These are phyloP conservation scores for Dictyostelium capitatum DNA, from an alignment of 78 protist genomes.

Conservation along the genomic window DNA sequence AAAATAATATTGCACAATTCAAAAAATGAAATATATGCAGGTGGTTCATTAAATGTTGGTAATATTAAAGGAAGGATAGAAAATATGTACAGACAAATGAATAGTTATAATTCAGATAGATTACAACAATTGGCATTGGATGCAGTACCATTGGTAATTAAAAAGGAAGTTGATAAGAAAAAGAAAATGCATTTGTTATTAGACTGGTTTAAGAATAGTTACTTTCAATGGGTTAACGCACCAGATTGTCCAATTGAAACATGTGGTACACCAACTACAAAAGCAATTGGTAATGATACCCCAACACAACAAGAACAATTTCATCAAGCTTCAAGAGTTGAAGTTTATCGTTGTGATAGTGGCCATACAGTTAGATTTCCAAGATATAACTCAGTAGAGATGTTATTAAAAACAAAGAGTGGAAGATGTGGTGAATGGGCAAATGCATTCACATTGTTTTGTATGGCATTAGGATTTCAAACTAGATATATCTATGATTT, in stretches of 20 bases:
- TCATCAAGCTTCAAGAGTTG: conserved; percentile 81
- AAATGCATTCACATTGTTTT: conserved; percentile 86
- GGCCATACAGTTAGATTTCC: conserved; percentile 83
- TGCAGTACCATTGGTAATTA: neutral
- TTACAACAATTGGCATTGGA: conserved; percentile 11
- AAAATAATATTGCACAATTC: neutral
- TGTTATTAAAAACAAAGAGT: conserved; percentile 82
- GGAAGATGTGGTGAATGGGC: conserved; percentile 98
- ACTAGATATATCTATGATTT: conserved; percentile 89
- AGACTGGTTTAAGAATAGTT: conserved; percentile 87
- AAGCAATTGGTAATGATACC: neutral
- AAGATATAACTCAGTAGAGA: conserved; percentile 85
- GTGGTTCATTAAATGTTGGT: too few relatives aligned
- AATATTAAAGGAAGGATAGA: neutral
- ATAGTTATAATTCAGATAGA: neutral
- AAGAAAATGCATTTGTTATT: conserved; percentile 68
- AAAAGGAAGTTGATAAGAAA: neutral
- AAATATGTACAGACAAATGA: neutral
- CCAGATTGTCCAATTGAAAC: conserved; percentile 72
- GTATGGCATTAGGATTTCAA: conserved; percentile 83
- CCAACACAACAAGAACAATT: conserved; percentile 43
- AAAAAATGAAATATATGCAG: too few relatives aligned
- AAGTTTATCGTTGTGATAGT: conserved; percentile 83
- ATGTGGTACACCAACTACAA: conserved; percentile 9
- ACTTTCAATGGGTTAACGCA: conserved; percentile 88